These are phyloP conservation scores for Fusarium ramigenum DNA, from an alignment of 2,329 filamentous ascomycete genomes.

Conservation along the genomic window DNA sequence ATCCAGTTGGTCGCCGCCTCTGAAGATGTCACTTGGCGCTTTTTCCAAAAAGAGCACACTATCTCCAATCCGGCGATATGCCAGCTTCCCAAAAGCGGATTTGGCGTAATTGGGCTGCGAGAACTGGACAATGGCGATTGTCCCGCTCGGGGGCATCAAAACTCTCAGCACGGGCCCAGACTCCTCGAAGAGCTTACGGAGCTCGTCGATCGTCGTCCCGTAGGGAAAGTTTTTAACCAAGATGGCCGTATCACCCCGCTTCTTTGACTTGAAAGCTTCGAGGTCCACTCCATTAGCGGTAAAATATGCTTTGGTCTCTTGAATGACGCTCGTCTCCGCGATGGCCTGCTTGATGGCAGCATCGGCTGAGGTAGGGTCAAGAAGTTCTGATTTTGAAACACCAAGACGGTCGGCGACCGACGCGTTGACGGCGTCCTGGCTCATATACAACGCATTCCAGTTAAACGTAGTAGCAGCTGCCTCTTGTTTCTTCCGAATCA, in stretches of 20 bases:
- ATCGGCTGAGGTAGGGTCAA: slow-evolving; percentile 95
- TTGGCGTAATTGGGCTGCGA: slow-evolving; percentile 80
- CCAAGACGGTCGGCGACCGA: slow-evolving; percentile 88
- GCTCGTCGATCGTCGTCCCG: slow-evolving; percentile 80
- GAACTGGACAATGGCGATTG: slow-evolving; percentile 94
- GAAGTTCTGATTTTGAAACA: slow-evolving; percentile 87
- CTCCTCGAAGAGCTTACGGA: slow-evolving; percentile 84
- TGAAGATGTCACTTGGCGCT: slow-evolving; percentile 84
- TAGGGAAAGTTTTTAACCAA: slow-evolving; percentile 95
- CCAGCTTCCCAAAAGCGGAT: slow-evolving; percentile 82
- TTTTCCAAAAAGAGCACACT: slow-evolving; percentile 94
- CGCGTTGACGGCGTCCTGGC: slow-evolving; percentile 91
- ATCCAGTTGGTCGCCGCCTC: slow-evolving; percentile 42
- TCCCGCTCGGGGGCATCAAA: slow-evolving; percentile 91
- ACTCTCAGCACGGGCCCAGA: slow-evolving; percentile 84
- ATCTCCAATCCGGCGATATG: slow-evolving; percentile 91
- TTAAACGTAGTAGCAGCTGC: slow-evolving; percentile 84
- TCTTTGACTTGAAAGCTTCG: slow-evolving; percentile 85
- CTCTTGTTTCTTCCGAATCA: slow-evolving; percentile 85
- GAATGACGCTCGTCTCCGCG: slow-evolving; percentile 94
- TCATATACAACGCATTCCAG: slow-evolving; percentile 99
- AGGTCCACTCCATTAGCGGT: slow-evolving; percentile 87
- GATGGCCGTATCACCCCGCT: slow-evolving; percentile 86
- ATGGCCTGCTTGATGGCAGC: slow-evolving; percentile 96
- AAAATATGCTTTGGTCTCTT: slow-evolving; percentile 96